Percentiles rank a stretch among this genome's conserved stretches.
Conservation (phyloP, 257 asterid species). For the Solanum paucissectum region DNA sequence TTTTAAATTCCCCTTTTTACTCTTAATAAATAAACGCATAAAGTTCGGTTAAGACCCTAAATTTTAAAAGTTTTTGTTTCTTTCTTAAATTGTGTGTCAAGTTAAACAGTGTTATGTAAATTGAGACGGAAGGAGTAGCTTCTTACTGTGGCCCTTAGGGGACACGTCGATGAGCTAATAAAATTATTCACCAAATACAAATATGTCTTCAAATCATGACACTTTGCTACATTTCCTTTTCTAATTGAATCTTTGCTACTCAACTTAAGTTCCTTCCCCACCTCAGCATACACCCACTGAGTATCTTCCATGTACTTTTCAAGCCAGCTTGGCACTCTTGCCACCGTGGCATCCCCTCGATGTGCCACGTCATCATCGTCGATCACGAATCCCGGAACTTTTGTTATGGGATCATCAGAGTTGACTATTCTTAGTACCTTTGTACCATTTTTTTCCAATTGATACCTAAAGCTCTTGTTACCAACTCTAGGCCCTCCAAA, state of each 20-base stretch:
- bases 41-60: not conserved
- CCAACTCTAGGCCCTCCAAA: slow-evolving; percentile 93
- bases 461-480: slow-evolving; percentile 40
- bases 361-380: slow-evolving; percentile 12
- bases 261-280: slow-evolving; percentile 57
- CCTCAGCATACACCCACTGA: slow-evolving; percentile 76
- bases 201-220: slow-evolving; percentile 83
- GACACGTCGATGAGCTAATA: slow-evolving; percentile 48
- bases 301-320: slow-evolving; percentile 42
- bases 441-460: slow-evolving; percentile 44
- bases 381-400: slow-evolving; percentile 69
- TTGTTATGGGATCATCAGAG: slow-evolving; percentile 64
- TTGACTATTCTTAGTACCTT: slow-evolving; percentile 70
- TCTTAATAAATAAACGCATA: too few species aligned
- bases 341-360: not conserved
- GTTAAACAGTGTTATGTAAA: not conserved
- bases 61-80: too few species aligned
- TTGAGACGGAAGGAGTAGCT: slow-evolving; percentile 11
- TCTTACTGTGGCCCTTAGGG: slow-evolving; percentile 48
- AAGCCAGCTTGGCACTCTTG: slow-evolving; percentile 39
- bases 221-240: slow-evolving; percentile 40
- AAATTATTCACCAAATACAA: slow-evolving; percentile 52
- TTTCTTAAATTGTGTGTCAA: not conserved
- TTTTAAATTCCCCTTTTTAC: too few species aligned
- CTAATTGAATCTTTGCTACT: slow-evolving; percentile 50